Evolutionary conservation across 2,329 filamentous ascomycete genomes (phyloP).

Genomic region (Scytalidium lignicola): DNA sequence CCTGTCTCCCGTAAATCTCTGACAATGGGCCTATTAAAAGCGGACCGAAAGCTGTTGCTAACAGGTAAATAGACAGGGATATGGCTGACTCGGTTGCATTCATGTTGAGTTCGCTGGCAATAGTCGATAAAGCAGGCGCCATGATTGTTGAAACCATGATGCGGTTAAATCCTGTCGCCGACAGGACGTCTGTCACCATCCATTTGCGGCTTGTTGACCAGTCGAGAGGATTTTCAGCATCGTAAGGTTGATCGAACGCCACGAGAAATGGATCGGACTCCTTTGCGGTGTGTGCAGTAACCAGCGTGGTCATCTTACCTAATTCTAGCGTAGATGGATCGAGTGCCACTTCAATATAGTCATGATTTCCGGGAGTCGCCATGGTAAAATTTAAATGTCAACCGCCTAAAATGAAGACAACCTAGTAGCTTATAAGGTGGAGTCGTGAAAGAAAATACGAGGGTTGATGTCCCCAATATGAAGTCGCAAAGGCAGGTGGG

Average conservation of each 20-base stretch:
- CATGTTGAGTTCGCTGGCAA: constrained; percentile 50
- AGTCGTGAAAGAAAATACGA: not conserved
- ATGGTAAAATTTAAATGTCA: not conserved
- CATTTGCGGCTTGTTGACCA: constrained; percentile 32
- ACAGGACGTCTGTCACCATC: constrained; percentile 42
- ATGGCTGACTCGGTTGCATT: constrained; percentile 39
- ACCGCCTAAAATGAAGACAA: not conserved
- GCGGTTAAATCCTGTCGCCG: constrained; percentile 43
- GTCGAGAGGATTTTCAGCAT: constrained; percentile 4
- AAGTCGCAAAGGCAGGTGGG: no score
- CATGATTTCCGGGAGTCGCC: not conserved
- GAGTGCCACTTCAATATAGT: not conserved
- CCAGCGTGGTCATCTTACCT: not conserved
- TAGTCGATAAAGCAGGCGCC: constrained; percentile 42
- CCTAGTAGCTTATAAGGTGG: not conserved
- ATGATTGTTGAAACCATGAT: constrained; percentile 50
- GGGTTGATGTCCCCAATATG: no score
- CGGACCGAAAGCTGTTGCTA: constrained; percentile 42
- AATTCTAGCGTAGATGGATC: not conserved
- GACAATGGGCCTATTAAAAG: constrained; percentile 57
- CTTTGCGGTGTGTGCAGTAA: not conserved
- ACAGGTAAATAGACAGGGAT: constrained; percentile 40
- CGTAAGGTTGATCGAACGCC: constrained; percentile 7
- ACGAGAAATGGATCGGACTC: constrained; percentile 12
- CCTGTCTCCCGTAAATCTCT: constrained; percentile 56